Conservation (phyloP, 2,329 filamentous ascomycete genomes). For the Daldinia eschscholtzii region DNA sequence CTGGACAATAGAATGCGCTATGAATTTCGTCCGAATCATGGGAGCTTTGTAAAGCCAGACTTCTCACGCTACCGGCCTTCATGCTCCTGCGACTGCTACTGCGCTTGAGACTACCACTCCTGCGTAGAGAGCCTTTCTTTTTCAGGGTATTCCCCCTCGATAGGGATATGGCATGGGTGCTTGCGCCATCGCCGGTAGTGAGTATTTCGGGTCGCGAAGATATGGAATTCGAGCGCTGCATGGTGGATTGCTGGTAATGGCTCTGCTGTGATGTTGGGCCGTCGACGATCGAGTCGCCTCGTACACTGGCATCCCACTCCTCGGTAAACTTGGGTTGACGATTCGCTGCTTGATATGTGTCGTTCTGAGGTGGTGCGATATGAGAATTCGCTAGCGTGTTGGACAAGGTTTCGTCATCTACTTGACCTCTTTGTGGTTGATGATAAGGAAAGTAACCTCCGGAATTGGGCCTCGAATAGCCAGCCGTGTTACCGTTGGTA, state of each 20-base stretch:
- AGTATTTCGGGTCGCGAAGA: slow-evolving; percentile 64
- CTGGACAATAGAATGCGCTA: slow-evolving; percentile 89
- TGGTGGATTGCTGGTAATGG: slow-evolving; percentile 48
- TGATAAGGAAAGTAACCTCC: slow-evolving; percentile 50
- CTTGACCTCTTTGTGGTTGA: slow-evolving; percentile 43
- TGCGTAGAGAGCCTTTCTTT: slow-evolving; percentile 85
- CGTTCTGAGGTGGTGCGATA: slow-evolving; percentile 47
- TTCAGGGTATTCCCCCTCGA: slow-evolving; percentile 79
- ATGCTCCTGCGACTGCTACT: slow-evolving; percentile 84
- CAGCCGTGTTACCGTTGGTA: slow-evolving; percentile 33
- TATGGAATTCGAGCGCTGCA: slow-evolving; percentile 73
- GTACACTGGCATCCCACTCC: slow-evolving; percentile 77
- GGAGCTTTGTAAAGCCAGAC: slow-evolving; percentile 78
- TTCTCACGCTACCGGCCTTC: slow-evolving; percentile 87
- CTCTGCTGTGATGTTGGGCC: slow-evolving; percentile 53
- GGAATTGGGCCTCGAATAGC: slow-evolving; percentile 39
- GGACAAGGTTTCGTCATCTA: slow-evolving; percentile 54
- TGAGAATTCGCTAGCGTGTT: slow-evolving; percentile 57
- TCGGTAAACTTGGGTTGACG: slow-evolving; percentile 71
- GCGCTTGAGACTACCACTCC: slow-evolving; percentile 79
- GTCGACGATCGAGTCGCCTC: slow-evolving; percentile 74
- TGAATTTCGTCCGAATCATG: slow-evolving; percentile 77
- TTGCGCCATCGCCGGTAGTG: slow-evolving; percentile 59
- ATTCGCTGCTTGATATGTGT: slow-evolving; percentile 42
- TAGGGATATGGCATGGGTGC: slow-evolving; percentile 54